Percentiles rank a stretch among this genome's conserved stretches.
Conservation (phyloP, 306 rosid species). For the Nissolia schottii region DNA sequence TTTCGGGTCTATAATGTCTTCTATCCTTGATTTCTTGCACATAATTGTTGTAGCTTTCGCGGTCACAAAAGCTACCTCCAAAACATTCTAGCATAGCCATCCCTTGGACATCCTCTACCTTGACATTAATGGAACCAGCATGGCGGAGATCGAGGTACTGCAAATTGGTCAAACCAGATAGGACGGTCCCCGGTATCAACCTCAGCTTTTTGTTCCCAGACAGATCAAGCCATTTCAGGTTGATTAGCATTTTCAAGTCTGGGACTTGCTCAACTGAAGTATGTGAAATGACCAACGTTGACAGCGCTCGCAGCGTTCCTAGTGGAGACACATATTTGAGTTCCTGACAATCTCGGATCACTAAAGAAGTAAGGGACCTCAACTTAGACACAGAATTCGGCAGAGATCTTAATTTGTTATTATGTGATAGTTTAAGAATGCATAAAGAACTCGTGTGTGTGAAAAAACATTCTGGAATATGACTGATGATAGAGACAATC, state of each 20-base stretch:
- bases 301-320: too few species aligned
- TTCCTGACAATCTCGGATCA: too few species aligned
- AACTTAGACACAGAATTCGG: too few species aligned
- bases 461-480: too few species aligned
- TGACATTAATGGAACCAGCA: background rate
- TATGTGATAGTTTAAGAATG: too few species aligned
- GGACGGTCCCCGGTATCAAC: background rate
- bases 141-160: background rate
- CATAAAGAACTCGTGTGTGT: too few species aligned
- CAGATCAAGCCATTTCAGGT: slow-evolving; percentile 14
- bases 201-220: accelerated
- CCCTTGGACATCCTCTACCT: background rate
- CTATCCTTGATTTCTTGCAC: background rate
- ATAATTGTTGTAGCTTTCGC: background rate
- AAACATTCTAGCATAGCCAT: background rate
- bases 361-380: too few species aligned
- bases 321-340: too few species aligned
- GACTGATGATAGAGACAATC: too few species aligned
- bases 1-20: background rate
- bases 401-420: too few species aligned
- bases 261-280: background rate
- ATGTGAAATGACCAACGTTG: too few species aligned
- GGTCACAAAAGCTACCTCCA: background rate
- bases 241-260: background rate
- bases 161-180: background rate